These are phyloP conservation scores for Ilex aquifolium DNA, from an alignment of 257 asterid species.

Conservation along the genomic window DNA sequence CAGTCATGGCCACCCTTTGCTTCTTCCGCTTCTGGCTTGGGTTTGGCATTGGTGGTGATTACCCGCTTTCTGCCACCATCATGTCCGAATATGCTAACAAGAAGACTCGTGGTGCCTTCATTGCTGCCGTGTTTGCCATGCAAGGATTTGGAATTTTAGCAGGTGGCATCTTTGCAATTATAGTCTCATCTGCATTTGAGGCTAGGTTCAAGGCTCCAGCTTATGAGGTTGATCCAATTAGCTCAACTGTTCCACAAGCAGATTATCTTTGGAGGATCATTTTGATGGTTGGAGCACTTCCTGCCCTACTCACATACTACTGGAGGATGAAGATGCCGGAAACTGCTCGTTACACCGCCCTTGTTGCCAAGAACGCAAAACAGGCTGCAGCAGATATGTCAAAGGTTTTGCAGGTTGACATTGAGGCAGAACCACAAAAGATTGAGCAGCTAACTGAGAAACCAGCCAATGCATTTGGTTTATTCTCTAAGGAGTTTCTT, in stretches of 20 bases:
- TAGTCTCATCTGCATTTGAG: slow-evolving; percentile 27
- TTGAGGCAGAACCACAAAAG: slow-evolving; percentile 24
- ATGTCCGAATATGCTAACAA: slow-evolving; percentile 66
- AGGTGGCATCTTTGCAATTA: slow-evolving; percentile 48
- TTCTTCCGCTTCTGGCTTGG: slow-evolving; percentile 70
- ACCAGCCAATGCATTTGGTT: slow-evolving; percentile 21
- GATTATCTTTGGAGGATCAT: slow-evolving; percentile 61
- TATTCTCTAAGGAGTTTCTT: slow-evolving; percentile 38
- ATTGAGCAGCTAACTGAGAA: slow-evolving; percentile 6
- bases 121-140: slow-evolving; percentile 63
- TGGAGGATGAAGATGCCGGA: slow-evolving; percentile 63
- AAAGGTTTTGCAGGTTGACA: slow-evolving; percentile 37
- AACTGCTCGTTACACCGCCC: slow-evolving; percentile 62
- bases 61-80: slow-evolving; percentile 67
- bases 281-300: slow-evolving; percentile 48
- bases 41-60: slow-evolving; percentile 60
- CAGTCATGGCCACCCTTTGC: slow-evolving; percentile 51
- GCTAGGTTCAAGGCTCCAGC: slow-evolving; percentile 31
- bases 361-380: slow-evolving; percentile 45
- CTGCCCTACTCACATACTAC: slow-evolving; percentile 45
- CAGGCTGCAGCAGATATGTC: slow-evolving; percentile 59
- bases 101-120: slow-evolving; percentile 59
- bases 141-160: slow-evolving; percentile 59
- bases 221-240: slow-evolving; percentile 38
- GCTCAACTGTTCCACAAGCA: slow-evolving; percentile 44